Conservation (phyloP, 176 grass and related monocot genomes). For the Olyra latifolia region DNA sequence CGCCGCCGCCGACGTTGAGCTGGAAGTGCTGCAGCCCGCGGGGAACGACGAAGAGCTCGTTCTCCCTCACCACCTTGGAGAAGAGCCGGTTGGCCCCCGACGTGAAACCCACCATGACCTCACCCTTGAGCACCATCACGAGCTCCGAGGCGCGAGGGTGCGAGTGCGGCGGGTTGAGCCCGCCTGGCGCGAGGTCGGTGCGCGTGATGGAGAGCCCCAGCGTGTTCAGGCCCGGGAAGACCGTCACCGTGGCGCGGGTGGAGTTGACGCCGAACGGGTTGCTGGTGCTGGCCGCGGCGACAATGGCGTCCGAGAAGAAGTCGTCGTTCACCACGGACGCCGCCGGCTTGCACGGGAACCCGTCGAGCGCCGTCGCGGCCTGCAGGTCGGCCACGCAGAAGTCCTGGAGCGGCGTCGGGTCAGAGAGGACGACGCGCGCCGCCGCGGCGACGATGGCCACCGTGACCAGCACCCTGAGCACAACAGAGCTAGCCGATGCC, state of each 20-base stretch:
- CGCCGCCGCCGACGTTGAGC: conserved; percentile 41
- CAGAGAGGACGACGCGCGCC: not conserved
- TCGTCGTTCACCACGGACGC: conserved; percentile 32
- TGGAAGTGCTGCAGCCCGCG: conserved; percentile 68
- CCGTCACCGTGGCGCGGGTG: conserved; percentile 41
- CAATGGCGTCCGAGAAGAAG: conserved; percentile 55
- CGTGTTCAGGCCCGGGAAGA: conserved; percentile 64
- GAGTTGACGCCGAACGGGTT: conserved; percentile 67
- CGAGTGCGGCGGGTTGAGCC: conserved; percentile 69
- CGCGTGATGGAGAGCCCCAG: conserved; percentile 71
- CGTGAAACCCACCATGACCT: conserved; percentile 65
- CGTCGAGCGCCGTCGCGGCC: conserved; percentile 14
- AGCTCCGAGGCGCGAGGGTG: conserved; percentile 77
- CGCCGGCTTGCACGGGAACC: conserved; percentile 54
- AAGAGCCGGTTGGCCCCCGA: conserved; percentile 35
- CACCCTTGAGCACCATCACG: conserved; percentile 49
- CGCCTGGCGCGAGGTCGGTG: conserved; percentile 46
- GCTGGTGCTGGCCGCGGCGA: conserved; percentile 16
- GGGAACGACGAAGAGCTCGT: conserved; percentile 62
- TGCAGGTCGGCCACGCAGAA: conserved; percentile 51
- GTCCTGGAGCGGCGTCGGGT: conserved; percentile 53
- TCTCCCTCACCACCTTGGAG: conserved; percentile 44
- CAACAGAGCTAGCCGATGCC: not conserved
- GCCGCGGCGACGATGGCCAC: not conserved
- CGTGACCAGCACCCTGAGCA: conserved; percentile 18